These are phyloP conservation scores for Scedosporium apiospermum DNA, from an alignment of 2,329 filamentous ascomycete genomes.

Conservation along the genomic window DNA sequence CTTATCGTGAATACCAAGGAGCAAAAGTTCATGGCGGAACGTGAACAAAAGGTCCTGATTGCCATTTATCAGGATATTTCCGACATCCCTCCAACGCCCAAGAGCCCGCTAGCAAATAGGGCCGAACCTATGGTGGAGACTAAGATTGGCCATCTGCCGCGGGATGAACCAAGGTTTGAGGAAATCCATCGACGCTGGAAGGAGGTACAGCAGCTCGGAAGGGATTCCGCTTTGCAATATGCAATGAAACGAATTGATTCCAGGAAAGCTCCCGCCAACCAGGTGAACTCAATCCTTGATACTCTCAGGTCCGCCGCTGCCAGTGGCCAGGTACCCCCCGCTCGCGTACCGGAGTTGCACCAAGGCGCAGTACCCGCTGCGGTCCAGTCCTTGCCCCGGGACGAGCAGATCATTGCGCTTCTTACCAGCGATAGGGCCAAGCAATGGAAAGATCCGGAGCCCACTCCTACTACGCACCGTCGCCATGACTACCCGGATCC, in stretches of 20 bases:
- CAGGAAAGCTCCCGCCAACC: constrained; percentile 24
- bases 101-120: constrained; percentile 36
- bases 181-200: constrained; percentile 41
- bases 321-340: not conserved
- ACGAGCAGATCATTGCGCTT: constrained; percentile 22
- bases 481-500: constrained; percentile 32
- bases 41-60: constrained; percentile 52
- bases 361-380: constrained; percentile 3
- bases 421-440: constrained; percentile 33
- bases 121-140: constrained; percentile 12
- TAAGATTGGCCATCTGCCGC: constrained; percentile 26
- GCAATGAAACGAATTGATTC: constrained; percentile 33
- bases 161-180: constrained; percentile 29
- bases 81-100: constrained; percentile 48
- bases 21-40: constrained; percentile 43
- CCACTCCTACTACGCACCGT: constrained; percentile 16
- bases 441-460: constrained; percentile 32
- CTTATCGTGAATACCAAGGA: constrained; percentile 43
- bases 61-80: constrained; percentile 44
- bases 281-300: constrained; percentile 30
- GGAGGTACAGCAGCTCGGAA: constrained; percentile 35
- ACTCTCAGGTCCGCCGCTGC: not conserved
- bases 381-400: constrained; percentile 5
- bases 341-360: not conserved
- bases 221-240: constrained; percentile 29